Evolutionary conservation across 139 green algal genomes (phyloP).

Genomic region (Chlamydomonas schloesseri): DNA sequence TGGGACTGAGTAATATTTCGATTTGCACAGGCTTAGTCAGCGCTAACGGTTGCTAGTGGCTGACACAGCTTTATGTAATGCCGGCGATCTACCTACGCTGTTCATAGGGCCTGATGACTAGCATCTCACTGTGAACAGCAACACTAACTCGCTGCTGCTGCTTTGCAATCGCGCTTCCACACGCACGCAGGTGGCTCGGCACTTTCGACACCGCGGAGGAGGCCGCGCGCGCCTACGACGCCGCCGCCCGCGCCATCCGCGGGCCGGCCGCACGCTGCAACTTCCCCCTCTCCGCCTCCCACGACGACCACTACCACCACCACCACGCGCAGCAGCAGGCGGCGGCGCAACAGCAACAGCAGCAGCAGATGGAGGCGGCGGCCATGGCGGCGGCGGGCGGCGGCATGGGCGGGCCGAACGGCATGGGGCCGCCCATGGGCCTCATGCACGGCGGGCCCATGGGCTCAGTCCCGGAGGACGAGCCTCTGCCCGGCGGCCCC

Average conservation of each 20-base stretch:
- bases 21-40: too few relatives aligned
- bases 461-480: not conserved
- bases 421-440: not conserved
- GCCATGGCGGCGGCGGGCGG: not conserved
- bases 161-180: too few relatives aligned
- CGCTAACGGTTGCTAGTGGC: too few relatives aligned
- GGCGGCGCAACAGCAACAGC: not conserved
- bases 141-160: too few relatives aligned
- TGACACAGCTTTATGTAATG: too few relatives aligned
- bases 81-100: too few relatives aligned
- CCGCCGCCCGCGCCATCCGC: conserved; percentile 90
- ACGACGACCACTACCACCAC: conserved; percentile 18
- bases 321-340: not conserved
- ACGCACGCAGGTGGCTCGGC: conserved; percentile 86
- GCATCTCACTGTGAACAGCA: too few relatives aligned
- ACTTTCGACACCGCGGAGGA: conserved; percentile 98
- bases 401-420: not conserved
- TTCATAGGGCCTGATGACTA: too few relatives aligned
- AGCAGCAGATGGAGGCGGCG: not conserved
- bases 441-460: conserved; percentile 10
- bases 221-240: conserved; percentile 94
- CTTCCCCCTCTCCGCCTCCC: conserved; percentile 75
- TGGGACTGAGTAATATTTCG: too few relatives aligned
- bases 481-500: too few relatives aligned
- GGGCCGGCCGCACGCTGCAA: conserved; percentile 90